A percentile compares a stretch with the other conserved stretches of the same genome.
Conservation (phyloP, 1,139 yeast genomes). For the Debaryomyces sp. region DNA sequence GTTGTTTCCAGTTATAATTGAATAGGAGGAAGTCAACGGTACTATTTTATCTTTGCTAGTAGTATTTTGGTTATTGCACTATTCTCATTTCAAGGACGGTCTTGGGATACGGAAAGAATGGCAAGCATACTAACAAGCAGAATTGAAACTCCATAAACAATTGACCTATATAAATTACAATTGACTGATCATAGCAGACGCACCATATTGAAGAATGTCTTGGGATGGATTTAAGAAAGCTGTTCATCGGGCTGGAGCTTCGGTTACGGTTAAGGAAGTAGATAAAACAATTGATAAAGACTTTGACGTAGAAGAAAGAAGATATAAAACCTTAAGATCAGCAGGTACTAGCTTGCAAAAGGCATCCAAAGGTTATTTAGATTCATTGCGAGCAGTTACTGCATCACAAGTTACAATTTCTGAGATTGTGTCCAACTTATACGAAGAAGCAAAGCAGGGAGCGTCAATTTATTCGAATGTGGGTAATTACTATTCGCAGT, state of each 20-base stretch:
- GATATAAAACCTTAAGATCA: conserved; percentile 77
- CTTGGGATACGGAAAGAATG: not conserved
- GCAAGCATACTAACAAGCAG: not conserved
- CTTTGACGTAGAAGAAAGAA: conserved; percentile 89
- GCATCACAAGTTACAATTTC: conserved; percentile 97
- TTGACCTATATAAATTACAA: not conserved
- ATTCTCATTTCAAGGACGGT: too few relatives aligned
- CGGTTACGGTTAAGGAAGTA: conserved; percentile 81
- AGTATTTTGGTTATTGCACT: not conserved
- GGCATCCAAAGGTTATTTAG: conserved; percentile 92
- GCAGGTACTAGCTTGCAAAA: conserved; percentile 84
- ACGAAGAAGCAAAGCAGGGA: conserved; percentile 85
- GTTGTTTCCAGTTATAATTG: not conserved
- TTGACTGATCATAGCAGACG: not conserved
- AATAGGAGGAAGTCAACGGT: not conserved
- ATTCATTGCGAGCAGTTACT: conserved; percentile 89
- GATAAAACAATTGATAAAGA: conserved; percentile 93
- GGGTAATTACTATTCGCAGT: conserved; percentile 79
- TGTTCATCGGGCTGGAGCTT: conserved; percentile 91
- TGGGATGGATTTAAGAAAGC: conserved; percentile 99
- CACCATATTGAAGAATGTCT: conserved; percentile 54
- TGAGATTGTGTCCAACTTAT: conserved; percentile 89
- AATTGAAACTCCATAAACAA: not conserved
- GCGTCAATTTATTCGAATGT: conserved; percentile 55
- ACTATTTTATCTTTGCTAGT: too few relatives aligned